Evolutionary conservation across 2,329 filamentous ascomycete species (phyloP), one percentile per base, ranked within the genome.

Genomic region (Macrophomina pseudophaseolina): DNA sequence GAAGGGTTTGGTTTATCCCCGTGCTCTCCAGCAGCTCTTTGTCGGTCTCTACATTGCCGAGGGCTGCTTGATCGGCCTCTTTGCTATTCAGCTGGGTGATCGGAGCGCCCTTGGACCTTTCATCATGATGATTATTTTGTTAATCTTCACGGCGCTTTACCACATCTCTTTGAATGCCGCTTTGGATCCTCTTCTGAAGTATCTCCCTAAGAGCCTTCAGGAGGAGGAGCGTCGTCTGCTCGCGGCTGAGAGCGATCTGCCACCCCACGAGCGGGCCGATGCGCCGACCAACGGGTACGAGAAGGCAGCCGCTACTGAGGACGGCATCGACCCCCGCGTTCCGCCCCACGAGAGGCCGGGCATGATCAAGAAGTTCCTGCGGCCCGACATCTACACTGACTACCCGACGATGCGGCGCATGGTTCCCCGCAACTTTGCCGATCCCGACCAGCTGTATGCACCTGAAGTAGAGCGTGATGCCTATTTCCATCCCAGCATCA

Each of bases 31-130:
- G 66, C 82, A 84, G 58, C 76, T 84, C 42, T 78, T 80, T 9
- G 80, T 79, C 4, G 82, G 82, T 60, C 73, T 84, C 16, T 84
- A 84, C 65, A 74, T 84, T 4, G 80, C 81, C 8, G 79, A 83
- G 68, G 72, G 81, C n/a, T 82, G 81, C 67, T 73, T 84, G 28
- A 81, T 83, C 6, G 82, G 82, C 6, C 65, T 80, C 28, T 83
- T 80, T 74, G 58, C 66, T 7, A 64, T 67, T 28, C 51, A 64
- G 46, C 54, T 67, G 2, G 53, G 60, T 23, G 32, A 74, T 44
- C 64, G 76, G 18, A 74, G 73, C 48, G 60, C 72, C 49, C 76
- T 77, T 1, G 77, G 77, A 7, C 77, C 77, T 3, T 69, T 70
- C 6, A 69, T 78, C 30, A 72, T 79, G 69, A 70, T 76, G 4